A percentile compares a stretch with the other conserved stretches of the same genome.
Evolutionary conservation across 257 asterid species (phyloP).

Genomic region (Verbascum thapsus): DNA sequence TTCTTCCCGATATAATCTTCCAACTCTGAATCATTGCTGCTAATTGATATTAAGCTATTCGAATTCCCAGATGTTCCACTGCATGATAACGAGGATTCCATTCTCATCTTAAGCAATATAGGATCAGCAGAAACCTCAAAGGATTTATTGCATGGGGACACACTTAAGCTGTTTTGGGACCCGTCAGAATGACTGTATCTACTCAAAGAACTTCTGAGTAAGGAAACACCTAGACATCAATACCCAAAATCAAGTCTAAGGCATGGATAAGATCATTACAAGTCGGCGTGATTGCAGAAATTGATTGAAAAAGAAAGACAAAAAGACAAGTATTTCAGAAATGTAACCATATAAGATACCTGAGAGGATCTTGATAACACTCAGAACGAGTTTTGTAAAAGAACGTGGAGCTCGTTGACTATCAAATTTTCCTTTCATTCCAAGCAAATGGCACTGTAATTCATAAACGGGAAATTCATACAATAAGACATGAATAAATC

Average conservation of each 20-base stretch:
- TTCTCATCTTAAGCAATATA: slow-evolving; percentile 55
- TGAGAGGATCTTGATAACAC: slow-evolving; percentile 66
- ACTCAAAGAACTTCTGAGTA: slow-evolving; percentile 36
- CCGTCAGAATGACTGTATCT: slow-evolving; percentile 40
- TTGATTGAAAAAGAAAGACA: neutral
- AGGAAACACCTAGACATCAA: slow-evolving; percentile 47
- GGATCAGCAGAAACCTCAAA: slow-evolving; percentile 44
- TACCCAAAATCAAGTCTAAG: slow-evolving; percentile 6
- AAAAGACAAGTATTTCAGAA: neutral
- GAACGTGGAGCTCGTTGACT: slow-evolving; percentile 58
- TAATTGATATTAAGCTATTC: slow-evolving; percentile 27
- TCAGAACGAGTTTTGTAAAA: slow-evolving; percentile 64
- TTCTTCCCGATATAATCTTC: slow-evolving; percentile 36
- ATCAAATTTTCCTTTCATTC: slow-evolving; percentile 66
- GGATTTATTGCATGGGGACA: slow-evolving; percentile 37
- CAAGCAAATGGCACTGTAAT: slow-evolving; percentile 76
- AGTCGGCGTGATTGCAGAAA: no score
- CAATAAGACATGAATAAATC: neutral
- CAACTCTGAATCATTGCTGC: slow-evolving; percentile 35
- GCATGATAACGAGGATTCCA: slow-evolving; percentile 60
- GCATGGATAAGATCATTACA: neutral
- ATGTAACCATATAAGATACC: slow-evolving; percentile 37
- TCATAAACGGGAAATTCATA: slow-evolving; percentile 21
- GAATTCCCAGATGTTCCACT: slow-evolving; percentile 49
- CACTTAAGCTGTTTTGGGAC: slow-evolving; percentile 43